Base-by-base conservation (phyloP, 306 rosid genomes). In the Styphnolobium japonicum region DNA sequence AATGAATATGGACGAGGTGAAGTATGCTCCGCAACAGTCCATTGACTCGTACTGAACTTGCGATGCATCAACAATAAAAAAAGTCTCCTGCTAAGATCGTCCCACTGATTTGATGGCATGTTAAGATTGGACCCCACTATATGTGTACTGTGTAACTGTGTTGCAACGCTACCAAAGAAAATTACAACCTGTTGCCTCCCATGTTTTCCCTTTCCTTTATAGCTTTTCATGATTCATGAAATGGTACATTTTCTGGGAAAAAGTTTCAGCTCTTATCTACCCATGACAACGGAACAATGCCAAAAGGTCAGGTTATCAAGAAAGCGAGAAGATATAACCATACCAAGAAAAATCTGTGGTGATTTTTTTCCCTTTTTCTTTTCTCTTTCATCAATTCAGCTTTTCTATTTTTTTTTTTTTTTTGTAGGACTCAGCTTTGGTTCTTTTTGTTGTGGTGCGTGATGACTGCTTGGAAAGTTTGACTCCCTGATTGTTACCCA, bases 171-270 rank as follows among this genome's bases (percentile, higher is more conserved):
- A 42, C 80, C 77, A 56, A 73, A 65, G 34, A 39, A 55, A 55
- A 65, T 81, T 81, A 78, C 74, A 66, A 81, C 69, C 84, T 81
- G 77, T 71, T 63, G 57, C 78, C 37, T 74, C 84, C 57, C 88
- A 71, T 71, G 82, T 62, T 85, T 67, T 22, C 66, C 34, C 36
- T 53, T 33, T 25, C 15, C 71, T 71, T 51, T 60, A 53, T 40
- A 29, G 82, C 73, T 58, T 58, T 64, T 73, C 76, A 66, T 79
- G 45, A 73, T 67, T 71, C 80, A 78, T 55, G 33, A 36, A 6
- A 43, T 19, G 67, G 61, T 75, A 81, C 78, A 27, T 34, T 18
- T 55, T 56, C 23, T 15, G 19, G 22, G 49, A 18, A 34, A 67
- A 76, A 18, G 25, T 62, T 4, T 31, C 45, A 34, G 11, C 67